Evolutionary conservation across 2,329 filamentous ascomycete genomes (phyloP).

Genomic region (Exophiala calicioides): DNA sequence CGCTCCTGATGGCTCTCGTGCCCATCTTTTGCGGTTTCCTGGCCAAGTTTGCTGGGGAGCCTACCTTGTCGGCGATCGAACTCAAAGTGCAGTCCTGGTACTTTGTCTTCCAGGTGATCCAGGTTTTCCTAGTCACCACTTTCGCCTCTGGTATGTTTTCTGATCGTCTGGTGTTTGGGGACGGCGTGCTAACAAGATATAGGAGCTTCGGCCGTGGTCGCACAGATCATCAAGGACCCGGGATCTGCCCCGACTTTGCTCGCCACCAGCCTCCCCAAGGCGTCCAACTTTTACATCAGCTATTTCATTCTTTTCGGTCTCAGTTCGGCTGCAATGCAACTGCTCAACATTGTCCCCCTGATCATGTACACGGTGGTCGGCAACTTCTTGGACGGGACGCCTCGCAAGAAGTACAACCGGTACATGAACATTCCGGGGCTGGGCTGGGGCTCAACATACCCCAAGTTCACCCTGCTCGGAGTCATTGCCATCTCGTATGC

Average conservation of each 20-base stretch:
- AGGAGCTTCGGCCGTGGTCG: conserved; percentile 66
- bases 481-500: conserved; percentile 88
- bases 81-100: conserved; percentile 88
- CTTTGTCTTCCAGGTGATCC: conserved; percentile 71
- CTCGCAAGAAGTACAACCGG: conserved; percentile 72
- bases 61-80: conserved; percentile 77
- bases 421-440: conserved; percentile 74
- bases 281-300: conserved; percentile 92
- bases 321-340: conserved; percentile 58
- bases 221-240: conserved; percentile 67
- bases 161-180: not conserved
- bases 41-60: conserved; percentile 76
- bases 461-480: conserved; percentile 80
- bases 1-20: conserved; percentile 82
- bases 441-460: conserved; percentile 81
- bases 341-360: conserved; percentile 30
- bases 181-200: conserved; percentile 48
- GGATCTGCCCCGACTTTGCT: conserved; percentile 64
- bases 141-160: conserved; percentile 59
- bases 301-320: conserved; percentile 94
- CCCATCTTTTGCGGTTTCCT: conserved; percentile 78
- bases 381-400: conserved; percentile 53
- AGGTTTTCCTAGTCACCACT: conserved; percentile 87
- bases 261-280: conserved; percentile 74
- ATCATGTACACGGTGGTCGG: conserved; percentile 27